Evolutionary conservation across 257 asterid genomes (phyloP).

Genomic region (Paulownia fortunei): DNA sequence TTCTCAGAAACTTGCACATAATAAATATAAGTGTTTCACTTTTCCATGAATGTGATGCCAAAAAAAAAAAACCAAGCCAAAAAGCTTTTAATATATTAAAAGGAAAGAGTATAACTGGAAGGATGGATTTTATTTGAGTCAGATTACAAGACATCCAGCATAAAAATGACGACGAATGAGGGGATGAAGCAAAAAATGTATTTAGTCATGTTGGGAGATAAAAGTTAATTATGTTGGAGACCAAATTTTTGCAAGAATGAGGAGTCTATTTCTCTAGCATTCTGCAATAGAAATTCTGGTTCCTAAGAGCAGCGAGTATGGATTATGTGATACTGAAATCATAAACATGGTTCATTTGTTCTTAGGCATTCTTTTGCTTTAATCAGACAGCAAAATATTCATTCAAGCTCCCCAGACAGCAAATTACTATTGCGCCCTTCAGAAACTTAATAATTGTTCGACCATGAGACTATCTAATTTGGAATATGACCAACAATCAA

Average conservation of each 20-base stretch:
- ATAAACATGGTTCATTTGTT: background rate
- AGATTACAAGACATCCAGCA: background rate
- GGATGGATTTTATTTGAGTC: background rate
- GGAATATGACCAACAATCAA: background rate
- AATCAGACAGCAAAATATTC: background rate
- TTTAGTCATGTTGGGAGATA: background rate
- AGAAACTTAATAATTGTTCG: background rate
- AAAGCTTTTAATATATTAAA: background rate
- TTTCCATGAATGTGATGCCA: background rate
- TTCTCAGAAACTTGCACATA: no score
- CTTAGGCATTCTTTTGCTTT: background rate
- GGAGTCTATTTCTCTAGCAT: background rate
- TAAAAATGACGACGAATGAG: background rate
- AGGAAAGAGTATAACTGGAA: background rate
- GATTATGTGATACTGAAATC: background rate
- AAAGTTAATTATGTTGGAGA: background rate
- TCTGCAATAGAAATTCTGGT: background rate
- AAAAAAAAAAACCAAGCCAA: no score
- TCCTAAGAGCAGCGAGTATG: background rate
- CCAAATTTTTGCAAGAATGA: background rate
- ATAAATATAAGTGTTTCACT: background rate
- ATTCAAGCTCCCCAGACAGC: conserved; percentile 6
- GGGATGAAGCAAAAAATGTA: background rate
- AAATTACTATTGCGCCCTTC: background rate
- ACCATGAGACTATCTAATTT: background rate